Evolutionary conservation across 371 early-diverging fungal species (phyloP), one percentile per base, ranked within the genome.

Genomic region (Coemansia sp.): DNA sequence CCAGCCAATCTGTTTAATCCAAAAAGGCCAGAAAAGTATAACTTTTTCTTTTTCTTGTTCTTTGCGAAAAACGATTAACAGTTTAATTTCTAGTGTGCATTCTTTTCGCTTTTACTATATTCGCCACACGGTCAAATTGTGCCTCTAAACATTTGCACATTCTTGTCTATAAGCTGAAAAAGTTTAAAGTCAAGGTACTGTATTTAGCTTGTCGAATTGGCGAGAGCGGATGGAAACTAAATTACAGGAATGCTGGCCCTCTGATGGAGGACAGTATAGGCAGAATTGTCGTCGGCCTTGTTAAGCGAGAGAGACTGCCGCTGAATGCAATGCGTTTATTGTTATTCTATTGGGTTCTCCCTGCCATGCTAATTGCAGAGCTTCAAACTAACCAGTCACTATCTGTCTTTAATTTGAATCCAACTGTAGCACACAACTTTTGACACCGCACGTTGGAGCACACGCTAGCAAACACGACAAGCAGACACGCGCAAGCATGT

Each of bases 371-470:
- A 8, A 7, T 34, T 34, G 34, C 34, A 34, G 34, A 34, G 34
- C 34, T 34, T 34, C 34, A 34, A 34, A 34, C 34, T 34, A 34
- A 34, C 34, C 34, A 34, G 8, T 8, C 34, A 8, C 34, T 34
- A 7, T 34, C 34, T 8, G 34, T 4, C 42, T 42, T 13, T 13
- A 16, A 42, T 42, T 42, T 42, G 13, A 42, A 13, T 42, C 4
- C 42, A 42, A 16, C 48, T 48, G 48, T 48, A 48, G 48, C 48
- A 48, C 21, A 48, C 48, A 48, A n/a, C 55, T 63, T 70, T 61
- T 10, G 64, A 61, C 4, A 60, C 75, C 22, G 67, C 26, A 54
- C 75, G 47, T 64, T 64, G 64, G 59, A 58, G 16, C 55, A 39
- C 21, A 16, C 55, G 40, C 27, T 27, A 26, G 18, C 26, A 22